Evolutionary conservation across 1,139 yeast genomes (phyloP).

Genomic region (Nadsonia starkeyi-henricii): DNA sequence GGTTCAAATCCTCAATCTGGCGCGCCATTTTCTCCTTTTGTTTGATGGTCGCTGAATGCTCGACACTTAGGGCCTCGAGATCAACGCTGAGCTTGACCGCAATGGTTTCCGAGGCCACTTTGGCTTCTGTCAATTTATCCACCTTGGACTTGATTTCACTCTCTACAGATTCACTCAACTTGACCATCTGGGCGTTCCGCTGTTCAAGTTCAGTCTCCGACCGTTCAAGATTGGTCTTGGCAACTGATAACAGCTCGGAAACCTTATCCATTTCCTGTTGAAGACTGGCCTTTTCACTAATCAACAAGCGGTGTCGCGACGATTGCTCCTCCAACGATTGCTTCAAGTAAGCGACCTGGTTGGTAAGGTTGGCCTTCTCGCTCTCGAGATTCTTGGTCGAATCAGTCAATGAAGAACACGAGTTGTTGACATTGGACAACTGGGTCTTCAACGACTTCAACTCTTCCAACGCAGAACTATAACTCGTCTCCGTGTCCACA

Average conservation of each 20-base stretch:
- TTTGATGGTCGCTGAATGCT: constrained; percentile 14
- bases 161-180: constrained; percentile 21
- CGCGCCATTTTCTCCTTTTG: constrained; percentile 54
- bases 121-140: constrained; percentile 21
- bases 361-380: constrained; percentile 29
- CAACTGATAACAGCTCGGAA: constrained; percentile 12
- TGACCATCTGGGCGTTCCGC: constrained; percentile 23
- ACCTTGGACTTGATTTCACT: constrained; percentile 33
- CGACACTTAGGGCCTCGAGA: constrained; percentile 15
- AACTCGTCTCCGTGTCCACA: constrained; percentile 14
- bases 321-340: constrained; percentile 12
- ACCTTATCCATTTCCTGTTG: constrained; percentile 15
- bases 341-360: constrained; percentile 13
- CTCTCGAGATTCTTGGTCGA: constrained; percentile 21
- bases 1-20: constrained; percentile 55
- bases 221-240: constrained; percentile 18
- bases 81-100: constrained; percentile 22
- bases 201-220: constrained; percentile 14
- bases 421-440: constrained; percentile 13
- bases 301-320: constrained; percentile 5
- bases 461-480: constrained; percentile 13
- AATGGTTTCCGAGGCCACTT: constrained; percentile 28
- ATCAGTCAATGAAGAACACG: constrained; percentile 13
- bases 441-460: constrained; percentile 11
- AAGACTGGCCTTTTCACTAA: constrained; percentile 17